These are phyloP conservation scores for Kwoniella sp. DNA, from an alignment of 768 basidiomycete genomes.

Conservation along the genomic window DNA sequence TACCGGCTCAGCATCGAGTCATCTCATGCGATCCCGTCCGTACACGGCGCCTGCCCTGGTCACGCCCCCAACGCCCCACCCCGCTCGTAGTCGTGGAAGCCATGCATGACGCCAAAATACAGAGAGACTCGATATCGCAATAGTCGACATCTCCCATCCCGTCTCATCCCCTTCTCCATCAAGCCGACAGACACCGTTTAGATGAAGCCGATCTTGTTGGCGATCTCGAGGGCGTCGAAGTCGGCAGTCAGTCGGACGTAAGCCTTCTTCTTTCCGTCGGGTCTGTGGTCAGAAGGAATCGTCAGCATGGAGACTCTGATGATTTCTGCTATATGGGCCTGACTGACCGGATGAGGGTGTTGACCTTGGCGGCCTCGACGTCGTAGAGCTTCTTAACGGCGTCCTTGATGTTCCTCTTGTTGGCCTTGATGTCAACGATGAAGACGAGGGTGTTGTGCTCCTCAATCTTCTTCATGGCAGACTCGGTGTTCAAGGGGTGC, in stretches of 20 bases:
- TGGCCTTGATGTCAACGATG: constrained; percentile 88
- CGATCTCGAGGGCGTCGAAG: constrained; percentile 92
- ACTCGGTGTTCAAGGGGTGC: constrained; percentile 74
- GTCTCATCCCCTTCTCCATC: background rate
- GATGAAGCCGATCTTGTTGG: constrained; percentile 99
- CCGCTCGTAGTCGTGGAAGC: constrained; percentile 16
- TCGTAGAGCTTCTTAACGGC: constrained; percentile 99
- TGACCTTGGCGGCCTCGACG: constrained; percentile 90
- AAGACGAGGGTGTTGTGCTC: constrained; percentile 99
- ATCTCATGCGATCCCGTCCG: too few relatives aligned
- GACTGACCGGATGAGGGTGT: constrained; percentile 90
- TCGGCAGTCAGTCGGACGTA: constrained; percentile 93
- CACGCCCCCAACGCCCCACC: too few relatives aligned
- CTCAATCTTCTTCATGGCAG: constrained; percentile 99
- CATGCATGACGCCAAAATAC: constrained; percentile 27
- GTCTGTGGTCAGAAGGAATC: constrained; percentile 55
- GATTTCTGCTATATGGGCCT: background rate
- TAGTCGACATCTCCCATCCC: background rate
- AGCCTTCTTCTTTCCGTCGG: constrained; percentile 99
- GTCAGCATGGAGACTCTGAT: background rate
- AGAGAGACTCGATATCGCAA: background rate
- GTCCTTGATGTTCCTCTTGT: constrained; percentile 99
- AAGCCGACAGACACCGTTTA: constrained; percentile 55
- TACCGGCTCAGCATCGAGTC: too few relatives aligned
- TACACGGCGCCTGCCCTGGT: too few relatives aligned